Percentiles rank a stretch among this genome's conserved stretches.
These are phyloP conservation scores for Lachancea dasiensis DNA, from an alignment of 805 yeast genomes.

Conservation along the genomic window DNA sequence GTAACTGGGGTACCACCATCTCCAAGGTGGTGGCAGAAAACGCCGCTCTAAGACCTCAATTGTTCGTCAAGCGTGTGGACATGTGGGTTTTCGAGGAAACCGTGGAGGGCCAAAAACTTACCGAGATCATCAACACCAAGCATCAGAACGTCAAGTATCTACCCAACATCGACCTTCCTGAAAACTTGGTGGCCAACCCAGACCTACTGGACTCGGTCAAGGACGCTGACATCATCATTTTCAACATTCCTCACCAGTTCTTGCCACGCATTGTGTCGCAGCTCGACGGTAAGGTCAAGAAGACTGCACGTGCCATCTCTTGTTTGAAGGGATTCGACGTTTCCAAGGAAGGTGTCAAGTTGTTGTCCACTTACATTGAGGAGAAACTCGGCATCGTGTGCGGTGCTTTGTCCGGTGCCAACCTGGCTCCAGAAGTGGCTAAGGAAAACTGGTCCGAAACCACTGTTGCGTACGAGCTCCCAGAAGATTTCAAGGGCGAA, in stretches of 20 bases:
- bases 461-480: conserved; percentile 83
- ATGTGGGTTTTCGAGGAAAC: conserved; percentile 98
- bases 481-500: conserved; percentile 48
- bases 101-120: conserved; percentile 69
- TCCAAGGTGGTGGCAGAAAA: conserved; percentile 95
- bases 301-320: conserved; percentile 78
- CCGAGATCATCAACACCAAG: conserved; percentile 81
- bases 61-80: conserved; percentile 68
- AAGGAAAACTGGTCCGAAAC: conserved; percentile 95
- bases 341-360: conserved; percentile 73
- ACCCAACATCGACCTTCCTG: conserved; percentile 82
- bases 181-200: conserved; percentile 84
- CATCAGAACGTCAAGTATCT: conserved; percentile 95
- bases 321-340: conserved; percentile 96
- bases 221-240: conserved; percentile 80
- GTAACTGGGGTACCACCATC: conserved; percentile 97
- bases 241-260: conserved; percentile 97
- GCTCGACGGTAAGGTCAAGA: conserved; percentile 68
- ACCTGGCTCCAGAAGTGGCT: conserved; percentile 96
- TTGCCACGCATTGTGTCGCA: conserved; percentile 69
- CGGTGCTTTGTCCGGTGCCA: conserved; percentile 97
- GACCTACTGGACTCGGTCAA: conserved; percentile 67
- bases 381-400: conserved; percentile 81
- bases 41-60: conserved; percentile 59
- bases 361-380: conserved; percentile 72